Conservation (phyloP, 225 moss, liverwort and hornwort genomes). For the Climacium dendroides region DNA sequence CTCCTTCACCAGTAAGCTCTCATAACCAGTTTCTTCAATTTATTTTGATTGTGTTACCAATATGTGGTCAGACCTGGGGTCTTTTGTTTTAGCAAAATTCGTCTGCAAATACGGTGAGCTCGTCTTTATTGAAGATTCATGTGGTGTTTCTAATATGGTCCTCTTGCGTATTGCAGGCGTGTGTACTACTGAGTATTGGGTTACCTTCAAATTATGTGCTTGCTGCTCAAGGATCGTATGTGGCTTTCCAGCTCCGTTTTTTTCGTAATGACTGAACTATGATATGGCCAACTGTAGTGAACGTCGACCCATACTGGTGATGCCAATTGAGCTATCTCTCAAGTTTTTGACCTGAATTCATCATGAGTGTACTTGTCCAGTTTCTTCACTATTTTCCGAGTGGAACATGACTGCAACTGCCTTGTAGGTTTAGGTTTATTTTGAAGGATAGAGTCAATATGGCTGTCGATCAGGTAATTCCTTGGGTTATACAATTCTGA, state of each 20-base stretch:
- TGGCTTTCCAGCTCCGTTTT: conserved; percentile 9
- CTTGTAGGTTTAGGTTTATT: neutral
- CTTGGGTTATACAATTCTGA: neutral
- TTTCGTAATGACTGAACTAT: neutral
- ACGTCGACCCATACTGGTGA: neutral
- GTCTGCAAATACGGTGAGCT: neutral
- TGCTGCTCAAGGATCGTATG: conserved; percentile 8
- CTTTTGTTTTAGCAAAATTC: neutral
- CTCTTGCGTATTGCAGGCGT: conserved; percentile 12
- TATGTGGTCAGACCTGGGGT: neutral
- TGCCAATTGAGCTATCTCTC: conserved; percentile 5
- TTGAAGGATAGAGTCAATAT: neutral
- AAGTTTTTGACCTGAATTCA: conserved; percentile 9
- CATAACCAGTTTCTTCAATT: neutral
- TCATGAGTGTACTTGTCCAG: conserved; percentile 7
- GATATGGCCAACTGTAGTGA: neutral
- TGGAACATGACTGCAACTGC: conserved; percentile 1
- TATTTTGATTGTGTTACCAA: neutral
- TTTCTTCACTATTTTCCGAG: neutral
- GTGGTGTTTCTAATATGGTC: neutral
- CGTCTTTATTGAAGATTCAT: neutral
- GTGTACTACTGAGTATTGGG: conserved; percentile 15
- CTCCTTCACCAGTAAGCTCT: conserved; percentile 28
- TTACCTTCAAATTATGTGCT: conserved; percentile 14
- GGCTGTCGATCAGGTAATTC: neutral